Percentiles rank a stretch among this genome's conserved stretches.
Conservation (phyloP, 148 eudicot species). For the Salicornia ramosissima region DNA sequence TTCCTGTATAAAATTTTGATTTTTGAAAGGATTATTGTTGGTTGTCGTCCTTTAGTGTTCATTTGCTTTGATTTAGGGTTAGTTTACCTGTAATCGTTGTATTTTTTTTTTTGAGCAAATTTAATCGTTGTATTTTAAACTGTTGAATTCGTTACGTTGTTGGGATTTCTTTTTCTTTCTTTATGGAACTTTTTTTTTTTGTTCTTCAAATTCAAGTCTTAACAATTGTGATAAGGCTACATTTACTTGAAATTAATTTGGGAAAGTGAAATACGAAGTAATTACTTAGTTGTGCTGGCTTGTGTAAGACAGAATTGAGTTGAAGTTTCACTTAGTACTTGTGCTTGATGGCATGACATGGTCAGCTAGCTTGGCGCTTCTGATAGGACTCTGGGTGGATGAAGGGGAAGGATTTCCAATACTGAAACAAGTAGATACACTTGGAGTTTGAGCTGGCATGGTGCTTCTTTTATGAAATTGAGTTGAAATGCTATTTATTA, state of each 20-base stretch:
- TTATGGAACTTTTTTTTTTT: too few species aligned
- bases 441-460: neutral
- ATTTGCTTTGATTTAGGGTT: neutral
- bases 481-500: neutral
- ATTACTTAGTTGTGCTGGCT: neutral
- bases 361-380: neutral
- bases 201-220: neutral
- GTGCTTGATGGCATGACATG: neutral
- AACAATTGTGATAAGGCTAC: neutral
- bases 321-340: neutral
- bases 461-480: neutral
- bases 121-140: too few species aligned
- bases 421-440: neutral
- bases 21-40: neutral
- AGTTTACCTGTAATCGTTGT: neutral
- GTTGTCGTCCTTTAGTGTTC: too few species aligned
- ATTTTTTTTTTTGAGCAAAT: too few species aligned
- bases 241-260: neutral
- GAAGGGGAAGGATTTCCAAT: neutral
- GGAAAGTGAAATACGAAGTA: neutral
- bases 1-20: neutral
- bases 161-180: neutral
- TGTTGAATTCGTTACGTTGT: neutral
- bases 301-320: neutral
- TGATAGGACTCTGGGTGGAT: neutral